Evolutionary conservation across 106 monocot genomes (phyloP).

Genomic region (Gastrodia elata): DNA sequence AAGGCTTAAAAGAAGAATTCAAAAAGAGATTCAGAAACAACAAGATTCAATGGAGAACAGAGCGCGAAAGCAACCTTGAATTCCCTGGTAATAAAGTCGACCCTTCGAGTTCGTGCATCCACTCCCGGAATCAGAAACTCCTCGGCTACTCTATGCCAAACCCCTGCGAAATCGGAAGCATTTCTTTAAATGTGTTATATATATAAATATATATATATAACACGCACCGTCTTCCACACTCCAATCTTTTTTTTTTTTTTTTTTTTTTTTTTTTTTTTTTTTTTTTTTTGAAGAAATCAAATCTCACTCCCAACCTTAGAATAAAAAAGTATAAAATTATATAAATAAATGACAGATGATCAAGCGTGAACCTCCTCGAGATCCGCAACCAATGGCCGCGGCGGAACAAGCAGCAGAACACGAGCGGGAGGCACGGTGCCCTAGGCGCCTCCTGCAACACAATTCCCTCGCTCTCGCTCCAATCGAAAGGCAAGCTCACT

Average conservation of each 20-base stretch:
- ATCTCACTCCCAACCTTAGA: not conserved
- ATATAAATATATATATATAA: no score
- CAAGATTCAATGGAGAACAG: not conserved
- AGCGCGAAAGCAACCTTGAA: not conserved
- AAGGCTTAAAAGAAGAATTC: not conserved
- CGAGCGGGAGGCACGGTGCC: conserved; percentile 1
- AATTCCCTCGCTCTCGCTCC: not conserved
- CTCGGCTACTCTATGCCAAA: not conserved
- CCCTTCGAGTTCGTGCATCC: not conserved
- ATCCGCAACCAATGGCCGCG: not conserved
- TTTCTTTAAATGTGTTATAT: no score
- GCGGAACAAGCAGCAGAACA: not conserved
- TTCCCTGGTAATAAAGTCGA: not conserved
- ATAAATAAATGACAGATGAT: no score
- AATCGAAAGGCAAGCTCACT: not conserved
- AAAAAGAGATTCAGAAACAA: not conserved
- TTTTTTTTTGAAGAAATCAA: not conserved
- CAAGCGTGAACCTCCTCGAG: not conserved
- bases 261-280: no score
- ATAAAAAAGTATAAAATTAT: not conserved
- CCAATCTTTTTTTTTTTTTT: no score
- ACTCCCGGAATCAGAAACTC: conserved; percentile 1
- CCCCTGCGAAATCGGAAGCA: not conserved
- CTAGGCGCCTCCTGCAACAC: not conserved
- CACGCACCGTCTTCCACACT: no score